phyloP scores from a whole-genome alignment of 768 basidiomycete genomes.

The Auricularia auricula-judae region DNA sequence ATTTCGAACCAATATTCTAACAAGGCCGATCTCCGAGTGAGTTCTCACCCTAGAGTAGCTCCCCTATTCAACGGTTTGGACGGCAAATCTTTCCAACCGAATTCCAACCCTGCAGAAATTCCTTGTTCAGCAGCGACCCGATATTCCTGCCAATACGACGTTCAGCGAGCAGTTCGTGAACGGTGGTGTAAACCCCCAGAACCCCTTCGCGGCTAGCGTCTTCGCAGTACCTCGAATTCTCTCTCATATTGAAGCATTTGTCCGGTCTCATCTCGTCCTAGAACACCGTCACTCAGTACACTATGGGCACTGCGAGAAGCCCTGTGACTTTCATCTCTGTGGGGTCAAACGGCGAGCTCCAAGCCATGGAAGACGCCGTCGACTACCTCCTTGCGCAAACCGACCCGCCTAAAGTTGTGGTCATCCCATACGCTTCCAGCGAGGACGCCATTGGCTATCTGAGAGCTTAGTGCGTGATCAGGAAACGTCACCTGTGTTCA shows the following conservation, averaged over 20 bases:
- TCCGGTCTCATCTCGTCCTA: slow-evolving; percentile 11
- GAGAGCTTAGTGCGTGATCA: no score
- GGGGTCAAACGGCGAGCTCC: slow-evolving; percentile 40
- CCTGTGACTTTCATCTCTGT: slow-evolving; percentile 52
- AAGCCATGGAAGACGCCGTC: slow-evolving; percentile 29
- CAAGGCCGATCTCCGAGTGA: no score
- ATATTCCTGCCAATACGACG: slow-evolving; percentile 7
- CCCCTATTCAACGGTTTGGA: no score
- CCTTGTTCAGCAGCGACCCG: no score
- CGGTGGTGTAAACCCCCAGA: slow-evolving; percentile 37
- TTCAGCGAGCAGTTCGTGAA: slow-evolving; percentile 14
- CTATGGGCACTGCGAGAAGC: slow-evolving; percentile 34
- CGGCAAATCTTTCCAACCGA: no score
- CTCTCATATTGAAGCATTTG: slow-evolving; percentile 19
- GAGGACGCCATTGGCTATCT: no score
- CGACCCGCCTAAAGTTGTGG: no score
- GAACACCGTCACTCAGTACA: slow-evolving; percentile 26
- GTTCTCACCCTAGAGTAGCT: no score
- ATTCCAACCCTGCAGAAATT: no score
- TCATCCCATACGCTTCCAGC: no score
- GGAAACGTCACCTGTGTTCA: slow-evolving; percentile 5
- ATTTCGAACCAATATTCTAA: no score
- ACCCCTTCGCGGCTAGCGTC: slow-evolving; percentile 29
- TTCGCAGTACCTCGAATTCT: slow-evolving; percentile 26
- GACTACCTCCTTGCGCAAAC: not conserved